Conservation (phyloP, 805 yeast species). For the Candida namnaoensis region DNA sequence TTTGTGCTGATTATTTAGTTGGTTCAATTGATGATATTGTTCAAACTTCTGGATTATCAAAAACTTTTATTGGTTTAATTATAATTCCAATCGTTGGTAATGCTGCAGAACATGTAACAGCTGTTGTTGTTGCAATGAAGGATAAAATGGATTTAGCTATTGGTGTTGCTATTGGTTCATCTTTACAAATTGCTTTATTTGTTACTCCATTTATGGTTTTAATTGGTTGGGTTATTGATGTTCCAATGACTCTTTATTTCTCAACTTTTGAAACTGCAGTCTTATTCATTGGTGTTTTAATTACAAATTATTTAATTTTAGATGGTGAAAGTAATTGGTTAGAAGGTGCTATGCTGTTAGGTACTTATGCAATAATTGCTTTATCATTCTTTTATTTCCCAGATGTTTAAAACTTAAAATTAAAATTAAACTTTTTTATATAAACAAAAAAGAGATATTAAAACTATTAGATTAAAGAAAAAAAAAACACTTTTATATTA, state of each 20-base stretch:
- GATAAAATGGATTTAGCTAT: slow-evolving; percentile 97
- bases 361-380: slow-evolving; percentile 82
- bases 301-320: slow-evolving; percentile 76
- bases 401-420: slow-evolving; percentile 24
- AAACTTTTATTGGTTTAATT: slow-evolving; percentile 91
- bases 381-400: slow-evolving; percentile 89
- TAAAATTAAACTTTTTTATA: too few relatives aligned
- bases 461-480: too few relatives aligned
- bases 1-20: slow-evolving; percentile 90
- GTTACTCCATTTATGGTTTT: slow-evolving; percentile 94
- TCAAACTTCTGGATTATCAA: slow-evolving; percentile 74
- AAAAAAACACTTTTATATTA: too few relatives aligned
- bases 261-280: slow-evolving; percentile 92
- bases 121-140: slow-evolving; percentile 88
- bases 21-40: slow-evolving; percentile 91
- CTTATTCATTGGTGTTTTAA: slow-evolving; percentile 80
- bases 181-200: slow-evolving; percentile 90
- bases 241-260: slow-evolving; percentile 89
- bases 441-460: too few relatives aligned
- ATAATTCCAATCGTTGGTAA: slow-evolving; percentile 96
- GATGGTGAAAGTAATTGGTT: slow-evolving; percentile 97
- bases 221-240: slow-evolving; percentile 85
- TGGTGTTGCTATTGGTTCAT: slow-evolving; percentile 95
- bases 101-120: slow-evolving; percentile 98
- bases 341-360: slow-evolving; percentile 88